phyloP scores from a whole-genome alignment of 2,329 filamentous ascomycete genomes.

The Pseudodiploospora longispora region DNA sequence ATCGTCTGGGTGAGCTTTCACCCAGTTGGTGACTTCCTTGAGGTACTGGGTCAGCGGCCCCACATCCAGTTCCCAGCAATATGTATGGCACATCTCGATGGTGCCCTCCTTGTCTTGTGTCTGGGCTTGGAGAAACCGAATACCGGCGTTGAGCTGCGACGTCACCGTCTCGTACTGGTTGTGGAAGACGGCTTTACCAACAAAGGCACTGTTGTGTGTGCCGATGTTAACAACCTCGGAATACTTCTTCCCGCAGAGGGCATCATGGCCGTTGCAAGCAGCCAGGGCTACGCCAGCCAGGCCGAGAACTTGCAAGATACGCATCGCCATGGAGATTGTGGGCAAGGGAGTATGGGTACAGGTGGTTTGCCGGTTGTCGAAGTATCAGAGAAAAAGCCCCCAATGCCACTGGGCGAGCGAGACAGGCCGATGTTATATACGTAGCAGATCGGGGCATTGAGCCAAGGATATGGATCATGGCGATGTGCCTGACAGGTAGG shows the following conservation, averaged over 20 bases:
- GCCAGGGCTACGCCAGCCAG: conserved; percentile 14
- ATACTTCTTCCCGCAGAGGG: conserved; percentile 49
- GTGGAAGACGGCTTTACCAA: conserved; percentile 43
- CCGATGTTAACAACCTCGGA: conserved; percentile 54
- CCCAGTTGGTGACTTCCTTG: conserved; percentile 49
- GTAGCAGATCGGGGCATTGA: too few species aligned
- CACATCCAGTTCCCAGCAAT: conserved; percentile 50
- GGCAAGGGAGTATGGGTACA: background rate
- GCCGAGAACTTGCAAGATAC: conserved; percentile 9
- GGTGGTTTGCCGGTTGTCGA: too few species aligned
- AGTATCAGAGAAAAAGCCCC: too few species aligned
- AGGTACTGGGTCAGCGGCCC: conserved; percentile 50
- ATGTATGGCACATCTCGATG: conserved; percentile 57
- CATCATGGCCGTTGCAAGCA: conserved; percentile 49
- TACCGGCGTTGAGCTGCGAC: conserved; percentile 50
- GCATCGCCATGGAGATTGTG: conserved; percentile 7
- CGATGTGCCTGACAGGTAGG: too few species aligned
- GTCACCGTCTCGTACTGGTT: conserved; percentile 55
- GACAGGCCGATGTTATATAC: too few species aligned
- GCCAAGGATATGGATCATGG: too few species aligned
- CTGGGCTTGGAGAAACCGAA: conserved; percentile 58
- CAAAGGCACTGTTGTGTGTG: conserved; percentile 58
- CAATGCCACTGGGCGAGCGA: too few species aligned
- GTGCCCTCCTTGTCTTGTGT: conserved; percentile 45
- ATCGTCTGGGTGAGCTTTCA: conserved; percentile 50